A percentile compares a stretch with the other conserved stretches of the same genome.
These are phyloP conservation scores for Scheffersomyces lignosus DNA, from an alignment of 805 yeast genomes.

Conservation along the genomic window DNA sequence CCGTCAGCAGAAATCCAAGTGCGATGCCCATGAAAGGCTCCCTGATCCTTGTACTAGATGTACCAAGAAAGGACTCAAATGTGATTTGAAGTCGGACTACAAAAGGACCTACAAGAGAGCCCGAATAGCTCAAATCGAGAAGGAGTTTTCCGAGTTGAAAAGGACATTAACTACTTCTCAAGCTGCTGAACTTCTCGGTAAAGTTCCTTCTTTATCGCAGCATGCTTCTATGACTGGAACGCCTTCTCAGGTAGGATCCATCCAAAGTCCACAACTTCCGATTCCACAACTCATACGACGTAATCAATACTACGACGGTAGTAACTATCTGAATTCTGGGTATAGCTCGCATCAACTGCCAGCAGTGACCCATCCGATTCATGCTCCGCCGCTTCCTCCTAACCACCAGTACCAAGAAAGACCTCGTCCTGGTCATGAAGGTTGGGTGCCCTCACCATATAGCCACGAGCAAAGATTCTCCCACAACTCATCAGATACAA, in stretches of 20 bases:
- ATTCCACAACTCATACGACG: background rate
- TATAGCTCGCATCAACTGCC: background rate
- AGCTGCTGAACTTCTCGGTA: constrained; percentile 29
- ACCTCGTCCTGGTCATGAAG: background rate
- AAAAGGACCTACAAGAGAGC: constrained; percentile 90
- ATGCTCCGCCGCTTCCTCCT: background rate
- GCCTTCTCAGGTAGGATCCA: background rate
- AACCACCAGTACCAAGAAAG: background rate
- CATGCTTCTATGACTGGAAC: background rate
- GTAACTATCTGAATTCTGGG: background rate
- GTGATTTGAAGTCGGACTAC: constrained; percentile 77
- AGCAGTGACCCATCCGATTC: background rate
- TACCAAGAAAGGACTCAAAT: constrained; percentile 61
- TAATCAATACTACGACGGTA: background rate
- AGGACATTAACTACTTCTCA: constrained; percentile 44
- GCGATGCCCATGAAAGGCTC: constrained; percentile 77
- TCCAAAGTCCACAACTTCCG: background rate
- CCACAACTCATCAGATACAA: constrained; percentile 20
- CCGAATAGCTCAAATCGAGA: constrained; percentile 78
- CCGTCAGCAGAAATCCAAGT: constrained; percentile 89
- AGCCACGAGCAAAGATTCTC: background rate
- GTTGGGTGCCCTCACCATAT: constrained; percentile 4
- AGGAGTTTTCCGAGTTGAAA: constrained; percentile 70
- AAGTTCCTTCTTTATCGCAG: constrained; percentile 20
- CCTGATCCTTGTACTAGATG: constrained; percentile 88